Evolutionary conservation across 1,284 basidiomycete genomes (phyloP).

Genomic region (Coniophora puteana): DNA sequence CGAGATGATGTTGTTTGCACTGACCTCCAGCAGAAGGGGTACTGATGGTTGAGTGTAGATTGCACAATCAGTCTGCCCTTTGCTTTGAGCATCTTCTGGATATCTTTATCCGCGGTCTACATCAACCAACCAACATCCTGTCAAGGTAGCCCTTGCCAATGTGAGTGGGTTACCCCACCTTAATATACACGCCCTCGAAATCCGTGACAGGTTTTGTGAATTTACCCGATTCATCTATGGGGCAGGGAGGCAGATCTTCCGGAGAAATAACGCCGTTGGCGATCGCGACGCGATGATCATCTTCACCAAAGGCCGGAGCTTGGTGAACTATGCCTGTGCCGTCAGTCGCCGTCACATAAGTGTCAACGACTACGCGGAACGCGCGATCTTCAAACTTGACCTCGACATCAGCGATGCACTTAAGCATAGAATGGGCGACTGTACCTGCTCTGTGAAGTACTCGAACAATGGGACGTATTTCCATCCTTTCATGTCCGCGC

Average conservation of each 20-base stretch:
- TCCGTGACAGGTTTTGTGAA: conserved; percentile 92
- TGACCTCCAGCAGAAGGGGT: conserved; percentile 97
- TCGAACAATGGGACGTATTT: conserved; percentile 95
- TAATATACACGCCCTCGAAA: conserved; percentile 89
- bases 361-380: conserved; percentile 88
- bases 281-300: conserved; percentile 94
- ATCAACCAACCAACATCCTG: neutral
- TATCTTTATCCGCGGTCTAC: conserved; percentile 89
- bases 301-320: conserved; percentile 97
- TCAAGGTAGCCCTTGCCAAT: neutral
- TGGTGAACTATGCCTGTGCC: conserved; percentile 99
- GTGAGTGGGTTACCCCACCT: conserved; percentile 46
- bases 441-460: conserved; percentile 91
- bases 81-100: conserved; percentile 89
- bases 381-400: conserved; percentile 87
- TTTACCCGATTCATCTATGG: conserved; percentile 85
- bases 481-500: conserved; percentile 94
- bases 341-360: conserved; percentile 91
- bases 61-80: conserved; percentile 89
- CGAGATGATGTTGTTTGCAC: conserved; percentile 8
- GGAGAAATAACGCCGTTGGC: conserved; percentile 77
- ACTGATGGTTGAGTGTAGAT: conserved; percentile 84
- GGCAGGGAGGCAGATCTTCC: conserved; percentile 95
- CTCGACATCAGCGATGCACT: neutral
- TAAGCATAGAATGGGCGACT: conserved; percentile 8